Evolutionary conservation across 768 basidiomycete species (phyloP).

Genomic region (Termitomyces sp.): DNA sequence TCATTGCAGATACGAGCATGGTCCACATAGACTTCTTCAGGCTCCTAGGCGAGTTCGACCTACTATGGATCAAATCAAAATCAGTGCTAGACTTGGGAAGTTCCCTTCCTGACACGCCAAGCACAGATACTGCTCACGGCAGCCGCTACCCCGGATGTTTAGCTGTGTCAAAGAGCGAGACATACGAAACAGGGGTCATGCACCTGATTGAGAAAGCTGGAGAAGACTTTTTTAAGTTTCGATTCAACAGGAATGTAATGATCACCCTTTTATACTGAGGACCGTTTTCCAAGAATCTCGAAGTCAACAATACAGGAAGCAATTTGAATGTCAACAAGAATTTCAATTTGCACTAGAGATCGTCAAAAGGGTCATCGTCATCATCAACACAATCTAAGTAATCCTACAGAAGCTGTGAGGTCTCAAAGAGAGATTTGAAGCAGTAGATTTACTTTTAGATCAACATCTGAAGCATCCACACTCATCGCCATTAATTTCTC

Average conservation of each 20-base stretch:
- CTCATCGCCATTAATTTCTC: conserved; percentile 1
- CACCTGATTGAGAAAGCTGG: neutral
- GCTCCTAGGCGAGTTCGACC: neutral
- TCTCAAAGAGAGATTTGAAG: neutral
- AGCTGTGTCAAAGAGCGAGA: neutral
- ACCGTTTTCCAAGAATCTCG: neutral
- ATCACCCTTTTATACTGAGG: neutral
- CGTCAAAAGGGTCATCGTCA: conserved; percentile 1
- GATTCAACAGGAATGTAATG: neutral
- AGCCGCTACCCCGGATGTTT: neutral
- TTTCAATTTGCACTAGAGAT: neutral
- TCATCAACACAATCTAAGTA: conserved; percentile 15
- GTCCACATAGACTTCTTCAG: neutral
- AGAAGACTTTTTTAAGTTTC: neutral
- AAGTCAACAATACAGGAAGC: neutral
- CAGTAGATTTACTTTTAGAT: conserved; percentile 6
- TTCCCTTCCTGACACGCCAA: neutral
- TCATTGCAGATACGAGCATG: neutral
- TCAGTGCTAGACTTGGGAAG: neutral
- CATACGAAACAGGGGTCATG: neutral
- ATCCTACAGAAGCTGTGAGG: conserved; percentile 8
- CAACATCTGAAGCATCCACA: conserved; percentile 12
- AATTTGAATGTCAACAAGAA: neutral
- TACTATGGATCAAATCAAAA: neutral
- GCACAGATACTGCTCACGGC: neutral